Evolutionary conservation across 1,139 yeast species (phyloP).

Genomic region (Pichiaceae sp.): DNA sequence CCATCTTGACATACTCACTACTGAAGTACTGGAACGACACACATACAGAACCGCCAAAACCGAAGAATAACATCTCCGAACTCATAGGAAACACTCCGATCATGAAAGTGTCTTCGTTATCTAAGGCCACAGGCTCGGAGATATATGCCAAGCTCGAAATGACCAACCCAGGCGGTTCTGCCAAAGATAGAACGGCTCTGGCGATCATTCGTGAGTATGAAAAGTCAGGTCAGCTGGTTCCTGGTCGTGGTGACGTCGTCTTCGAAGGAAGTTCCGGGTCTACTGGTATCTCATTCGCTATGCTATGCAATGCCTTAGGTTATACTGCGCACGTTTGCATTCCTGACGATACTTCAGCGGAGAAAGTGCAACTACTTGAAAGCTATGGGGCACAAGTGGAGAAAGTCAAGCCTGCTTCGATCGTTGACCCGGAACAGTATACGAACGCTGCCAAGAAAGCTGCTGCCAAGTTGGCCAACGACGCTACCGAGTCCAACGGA

Average conservation of each 20-base stretch:
- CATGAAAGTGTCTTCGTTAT: slow-evolving; percentile 69
- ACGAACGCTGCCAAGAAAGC: slow-evolving; percentile 77
- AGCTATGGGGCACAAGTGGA: slow-evolving; percentile 82
- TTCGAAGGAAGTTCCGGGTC: slow-evolving; percentile 96
- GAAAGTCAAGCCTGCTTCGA: slow-evolving; percentile 89
- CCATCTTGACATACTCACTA: background rate
- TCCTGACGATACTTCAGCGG: slow-evolving; percentile 91
- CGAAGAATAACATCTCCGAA: slow-evolving; percentile 39
- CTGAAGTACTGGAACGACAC: background rate
- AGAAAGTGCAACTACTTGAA: slow-evolving; percentile 62
- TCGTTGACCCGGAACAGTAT: slow-evolving; percentile 88
- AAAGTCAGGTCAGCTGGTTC: slow-evolving; percentile 44
- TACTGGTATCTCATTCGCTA: slow-evolving; percentile 89
- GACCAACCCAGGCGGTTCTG: slow-evolving; percentile 90
- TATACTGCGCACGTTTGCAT: slow-evolving; percentile 84
- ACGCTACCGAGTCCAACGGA: slow-evolving; percentile 38
- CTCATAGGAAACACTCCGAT: slow-evolving; percentile 88
- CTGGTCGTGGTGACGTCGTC: slow-evolving; percentile 54
- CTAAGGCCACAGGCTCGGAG: slow-evolving; percentile 68
- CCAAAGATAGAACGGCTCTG: slow-evolving; percentile 89
- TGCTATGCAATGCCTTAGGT: slow-evolving; percentile 80
- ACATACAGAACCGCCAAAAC: slow-evolving; percentile 2
- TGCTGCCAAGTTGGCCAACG: slow-evolving; percentile 45
- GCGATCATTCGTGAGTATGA: slow-evolving; percentile 74
- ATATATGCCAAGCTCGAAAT: slow-evolving; percentile 84